phyloP scores from a whole-genome alignment of 305 asterid species.

The Salvia sclarea region DNA sequence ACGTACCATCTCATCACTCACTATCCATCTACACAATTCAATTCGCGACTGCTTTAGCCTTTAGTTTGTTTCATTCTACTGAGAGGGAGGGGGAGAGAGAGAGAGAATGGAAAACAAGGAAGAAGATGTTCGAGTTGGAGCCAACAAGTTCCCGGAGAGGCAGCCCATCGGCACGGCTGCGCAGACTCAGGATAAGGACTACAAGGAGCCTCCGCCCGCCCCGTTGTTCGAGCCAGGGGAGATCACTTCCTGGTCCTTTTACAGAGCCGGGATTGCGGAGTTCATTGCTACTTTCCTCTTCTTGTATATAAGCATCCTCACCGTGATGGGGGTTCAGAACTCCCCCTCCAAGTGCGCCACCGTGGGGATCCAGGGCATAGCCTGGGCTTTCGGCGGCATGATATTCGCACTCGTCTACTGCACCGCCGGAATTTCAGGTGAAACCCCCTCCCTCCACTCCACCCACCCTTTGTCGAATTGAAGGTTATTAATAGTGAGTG shows the following conservation, averaged over 20 bases:
- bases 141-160: slow-evolving; percentile 48
- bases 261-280: slow-evolving; percentile 48
- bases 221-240: slow-evolving; percentile 52
- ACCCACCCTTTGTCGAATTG: not conserved
- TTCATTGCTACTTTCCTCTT: slow-evolving; percentile 51
- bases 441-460: not conserved
- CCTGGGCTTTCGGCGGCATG: slow-evolving; percentile 63
- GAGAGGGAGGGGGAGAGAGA: not conserved
- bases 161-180: slow-evolving; percentile 60
- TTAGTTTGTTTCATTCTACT: too few relatives aligned
- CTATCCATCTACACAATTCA: not conserved
- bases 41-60: not conserved
- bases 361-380: slow-evolving; percentile 57
- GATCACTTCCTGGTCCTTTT: slow-evolving; percentile 47
- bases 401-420: slow-evolving; percentile 59
- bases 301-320: slow-evolving; percentile 44
- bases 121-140: slow-evolving; percentile 52
- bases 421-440: slow-evolving; percentile 57
- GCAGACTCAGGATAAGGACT: slow-evolving; percentile 59
- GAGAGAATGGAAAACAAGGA: slow-evolving; percentile 49
- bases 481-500: not conserved
- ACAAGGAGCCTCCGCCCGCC: slow-evolving; percentile 53
- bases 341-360: slow-evolving; percentile 38
- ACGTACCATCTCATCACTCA: slow-evolving; percentile 26
- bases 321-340: slow-evolving; percentile 48